Evolutionary conservation across 768 basidiomycete species (phyloP), one percentile per base, ranked within the genome.

Genomic region (Leccinum disarticulatum): DNA sequence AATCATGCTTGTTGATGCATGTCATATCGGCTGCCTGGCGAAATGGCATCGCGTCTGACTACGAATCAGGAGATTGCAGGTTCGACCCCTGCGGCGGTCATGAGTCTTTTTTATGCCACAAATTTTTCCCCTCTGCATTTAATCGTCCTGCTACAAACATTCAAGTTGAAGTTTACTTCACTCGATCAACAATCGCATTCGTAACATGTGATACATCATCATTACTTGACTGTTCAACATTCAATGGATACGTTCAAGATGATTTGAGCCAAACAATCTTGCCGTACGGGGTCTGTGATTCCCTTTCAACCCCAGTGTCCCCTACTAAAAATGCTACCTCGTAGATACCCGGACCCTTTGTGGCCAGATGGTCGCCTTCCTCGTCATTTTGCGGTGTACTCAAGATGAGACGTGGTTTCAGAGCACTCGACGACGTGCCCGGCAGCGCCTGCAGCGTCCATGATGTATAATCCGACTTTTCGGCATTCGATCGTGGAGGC

Each of bases 31-130:
- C 33, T 35, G 87, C 85, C 85, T 90, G 88, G 88, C 88, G 87
- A 88, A 90, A 89, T 89, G 88, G 88, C 87, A 90, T 88, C 88
- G 88, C 88, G 88, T 90, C 87, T 90, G 88, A 90, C 88, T 90
- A 88, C 88, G 88, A 63, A 89, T 89, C 89, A 90, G 87, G 88
- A 90, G 88, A 89, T 90, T 90, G 88, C 87, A 90, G 87, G 88
- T 90, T 90, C 88, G 87, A 90, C 82, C 83, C 87, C 87, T 90
- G 69, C 70, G 70, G 70, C 33, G 33, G 35, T 35, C 35, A 35
- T 35, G 14, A 36, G 2, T 15, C 35, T 35, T 36, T 36, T 36
- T 36, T 36, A 15, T 36, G 6, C 35, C 14, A 36, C 14, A 35
- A 35, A 4, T 10, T 11, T 36, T 36, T 36, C 35, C 5, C 35